Base-by-base conservation (phyloP, 345 rosid species). In the Theobroma cacao region DNA sequence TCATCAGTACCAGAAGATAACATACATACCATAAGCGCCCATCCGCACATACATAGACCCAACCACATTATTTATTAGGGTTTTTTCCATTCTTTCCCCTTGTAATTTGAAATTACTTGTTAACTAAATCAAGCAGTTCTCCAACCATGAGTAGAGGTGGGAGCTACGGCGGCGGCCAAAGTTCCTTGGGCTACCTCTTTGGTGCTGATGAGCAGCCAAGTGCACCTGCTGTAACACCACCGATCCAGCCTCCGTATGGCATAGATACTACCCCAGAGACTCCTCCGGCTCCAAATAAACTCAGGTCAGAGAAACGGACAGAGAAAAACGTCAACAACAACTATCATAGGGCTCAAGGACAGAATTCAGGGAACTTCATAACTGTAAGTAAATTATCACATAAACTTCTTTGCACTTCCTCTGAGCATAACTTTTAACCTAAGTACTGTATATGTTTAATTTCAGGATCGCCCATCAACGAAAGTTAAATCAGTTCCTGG, bases 391-490 rank as follows among this genome's bases (percentile, higher is more conserved):
- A n/a, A 63, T 62, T 22, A 10, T 12, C 50, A 22, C 5, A 43
- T 60, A 30, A 24, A 59, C n/a, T 26, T n/a, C 26, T 73, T 73
- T 53, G 31, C 48, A 0, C 28, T 18, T 22, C 45, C 28, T 60
- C 7, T 58, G 11, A 41, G 17, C 18, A 36, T 28, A 74, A 34
- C 7, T 55, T 55, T 74, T 60, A 28, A 75, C 71, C 71, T 45
- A 28, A n/a, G 33, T 41, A 55, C 41, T 4, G 69, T 47, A 15
- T 5, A 62, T 62, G 26, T 45, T 28, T 26, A 43, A 63, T 60
- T 76, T 50, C 72, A 76, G 78, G 78, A 48, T 62, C 78, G 78
- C 5, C 78, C 78, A 48, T 76, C 78, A 7, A 76, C 78, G 0
- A 76, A 48, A 33, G 78, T 75, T 17, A 76, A 63, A 76, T 76